Base-by-base conservation (phyloP, 1,284 basidiomycete genomes). In the Puccinia novopanici region DNA sequence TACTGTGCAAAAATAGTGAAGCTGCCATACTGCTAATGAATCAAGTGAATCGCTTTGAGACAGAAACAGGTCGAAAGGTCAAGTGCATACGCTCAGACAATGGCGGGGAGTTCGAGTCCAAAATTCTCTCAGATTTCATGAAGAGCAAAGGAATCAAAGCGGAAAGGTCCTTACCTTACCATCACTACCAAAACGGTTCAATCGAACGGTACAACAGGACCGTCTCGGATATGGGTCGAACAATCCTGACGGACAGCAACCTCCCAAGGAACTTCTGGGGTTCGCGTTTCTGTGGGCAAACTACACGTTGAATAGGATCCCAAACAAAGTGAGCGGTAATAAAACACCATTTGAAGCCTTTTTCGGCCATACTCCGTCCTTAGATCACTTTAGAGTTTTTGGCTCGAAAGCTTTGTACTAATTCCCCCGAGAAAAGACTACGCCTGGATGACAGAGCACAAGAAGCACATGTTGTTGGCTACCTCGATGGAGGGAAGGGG, bases 161-260 rank as follows among this genome's bases (percentile, higher is more conserved):
- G 8, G 50, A 77, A 68, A 24, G 63, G 10, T 67, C 59, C 30
- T 19, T 67, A 1, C 45, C 75, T 3, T 76, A 76, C 74, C 34
- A 63, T 19, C 74, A 76, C 48, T 61, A 76, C 24, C 74, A 76
- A 37, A 76, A 76, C 27, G 74, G 74, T 27, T 42, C 37, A 2
- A 54, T 65, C 2, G 74, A 76, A 30, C n/a, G 59, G 37, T 63
- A 27, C 40, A 76, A 63, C 24, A n/a, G 42, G 42, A 65, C 59
- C 10, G 34, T 76, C 12, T 45, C 37, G 22, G 74, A 76, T 13
- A 63, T 65, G 74, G 59, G 57, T 0, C 4, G 74, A 9, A 24
- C 74, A 9, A 15, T 67, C 2, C 59, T 65, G 3, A 40, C 42
- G n/a, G 19, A 42, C 24, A 54, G 40, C 3, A 45, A 30, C 0